These are phyloP conservation scores for Pyricularia sp. DNA, from an alignment of 2,329 filamentous ascomycete species.

Conservation along the genomic window DNA sequence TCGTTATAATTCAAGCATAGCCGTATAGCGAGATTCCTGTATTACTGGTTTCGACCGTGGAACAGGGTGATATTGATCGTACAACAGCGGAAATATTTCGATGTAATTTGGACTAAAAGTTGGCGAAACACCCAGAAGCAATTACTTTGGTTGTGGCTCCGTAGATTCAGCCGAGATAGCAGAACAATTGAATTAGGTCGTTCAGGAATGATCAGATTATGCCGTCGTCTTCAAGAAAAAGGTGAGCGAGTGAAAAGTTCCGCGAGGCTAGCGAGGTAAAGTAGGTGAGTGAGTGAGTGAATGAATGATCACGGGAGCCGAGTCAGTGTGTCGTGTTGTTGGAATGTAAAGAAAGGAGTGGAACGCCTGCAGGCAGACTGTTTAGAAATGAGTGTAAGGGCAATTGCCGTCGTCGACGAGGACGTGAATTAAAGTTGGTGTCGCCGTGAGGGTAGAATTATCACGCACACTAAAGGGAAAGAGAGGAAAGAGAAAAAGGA, in stretches of 20 bases:
- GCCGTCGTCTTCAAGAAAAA: neutral
- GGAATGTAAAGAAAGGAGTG: constrained; percentile 36
- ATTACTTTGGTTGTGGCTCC: neutral
- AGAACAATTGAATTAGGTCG: neutral
- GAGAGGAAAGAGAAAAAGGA: constrained; percentile 8
- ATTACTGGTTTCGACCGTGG: neutral
- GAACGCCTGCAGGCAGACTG: constrained; percentile 49
- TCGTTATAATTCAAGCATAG: neutral
- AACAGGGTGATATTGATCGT: neutral
- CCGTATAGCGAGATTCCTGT: neutral
- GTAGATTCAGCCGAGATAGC: neutral
- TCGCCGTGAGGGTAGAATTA: neutral
- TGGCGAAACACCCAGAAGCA: neutral
- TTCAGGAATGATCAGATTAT: neutral
- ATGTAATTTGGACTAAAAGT: neutral
- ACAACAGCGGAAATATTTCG: neutral
- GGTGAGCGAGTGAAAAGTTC: neutral
- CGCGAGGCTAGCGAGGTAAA: neutral
- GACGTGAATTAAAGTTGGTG: neutral
- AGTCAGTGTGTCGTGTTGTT: constrained; percentile 12
- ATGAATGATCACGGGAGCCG: constrained; percentile 22
- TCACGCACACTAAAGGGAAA: neutral
- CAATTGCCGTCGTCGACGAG: constrained; percentile 7
- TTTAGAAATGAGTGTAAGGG: constrained; percentile 13
- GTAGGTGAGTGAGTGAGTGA: constrained; percentile 7